Percentiles rank a stretch among this genome's conserved stretches.
These are phyloP conservation scores for Fusarium sp. DNA, from an alignment of 2,329 filamentous ascomycete genomes.

Conservation along the genomic window DNA sequence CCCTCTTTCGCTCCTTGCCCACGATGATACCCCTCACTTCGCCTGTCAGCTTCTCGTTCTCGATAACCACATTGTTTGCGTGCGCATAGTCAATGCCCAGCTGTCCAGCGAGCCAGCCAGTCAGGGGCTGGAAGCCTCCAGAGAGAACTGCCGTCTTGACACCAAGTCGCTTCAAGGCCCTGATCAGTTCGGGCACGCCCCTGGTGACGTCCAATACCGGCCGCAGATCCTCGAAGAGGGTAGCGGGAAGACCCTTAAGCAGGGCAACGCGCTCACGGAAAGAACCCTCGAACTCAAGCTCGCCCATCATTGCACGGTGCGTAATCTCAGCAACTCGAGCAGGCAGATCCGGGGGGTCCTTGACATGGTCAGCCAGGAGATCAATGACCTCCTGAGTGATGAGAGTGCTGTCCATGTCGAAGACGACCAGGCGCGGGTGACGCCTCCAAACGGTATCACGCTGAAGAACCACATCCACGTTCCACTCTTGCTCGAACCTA, in stretches of 20 bases:
- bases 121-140: constrained; percentile 89
- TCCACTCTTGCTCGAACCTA: constrained; percentile 87
- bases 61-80: constrained; percentile 82
- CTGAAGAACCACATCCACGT: constrained; percentile 83
- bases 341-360: constrained; percentile 73
- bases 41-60: constrained; percentile 70
- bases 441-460: constrained; percentile 74
- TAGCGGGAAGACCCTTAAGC: constrained; percentile 78
- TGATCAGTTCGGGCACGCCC: constrained; percentile 78
- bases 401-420: constrained; percentile 98
- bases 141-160: constrained; percentile 90
- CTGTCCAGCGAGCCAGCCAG: constrained; percentile 80
- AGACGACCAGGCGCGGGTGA: constrained; percentile 87
- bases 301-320: constrained; percentile 91
- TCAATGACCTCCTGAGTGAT: constrained; percentile 99
- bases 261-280: constrained; percentile 82
- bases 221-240: constrained; percentile 80
- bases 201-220: constrained; percentile 79
- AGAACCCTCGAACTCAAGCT: constrained; percentile 87
- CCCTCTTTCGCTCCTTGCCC: constrained; percentile 76
- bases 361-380: constrained; percentile 82
- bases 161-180: constrained; percentile 76
- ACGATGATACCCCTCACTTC: constrained; percentile 76
- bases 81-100: constrained; percentile 87
- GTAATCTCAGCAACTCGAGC: constrained; percentile 88